These are phyloP conservation scores for Fusarium napiforme DNA, from an alignment of 2,329 filamentous ascomycete genomes.

Conservation along the genomic window DNA sequence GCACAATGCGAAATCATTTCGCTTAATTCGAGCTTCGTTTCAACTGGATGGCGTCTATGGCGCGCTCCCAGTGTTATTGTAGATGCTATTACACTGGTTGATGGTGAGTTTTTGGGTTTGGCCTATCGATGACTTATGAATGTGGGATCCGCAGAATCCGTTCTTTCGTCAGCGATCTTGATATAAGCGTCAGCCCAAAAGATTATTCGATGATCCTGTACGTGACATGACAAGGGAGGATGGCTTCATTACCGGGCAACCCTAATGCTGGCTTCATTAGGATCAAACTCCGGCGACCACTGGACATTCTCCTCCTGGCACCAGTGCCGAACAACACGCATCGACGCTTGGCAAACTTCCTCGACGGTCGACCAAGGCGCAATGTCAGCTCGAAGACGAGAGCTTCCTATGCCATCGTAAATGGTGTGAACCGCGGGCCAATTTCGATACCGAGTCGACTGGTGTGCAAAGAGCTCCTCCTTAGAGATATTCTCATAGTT, in stretches of 20 bases:
- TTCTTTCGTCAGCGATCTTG: constrained; percentile 7
- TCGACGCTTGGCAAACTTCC: constrained; percentile 53
- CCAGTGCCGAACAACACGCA: constrained; percentile 57
- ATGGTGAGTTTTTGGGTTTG: background rate
- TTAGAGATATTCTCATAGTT: constrained; percentile 38
- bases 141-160: background rate
- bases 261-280: constrained; percentile 38
- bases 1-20: background rate
- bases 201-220: background rate
- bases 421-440: constrained; percentile 49
- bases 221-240: background rate
- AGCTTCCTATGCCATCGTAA: constrained; percentile 45
- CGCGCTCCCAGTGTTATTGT: background rate
- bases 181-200: background rate
- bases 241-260: constrained; percentile 18
- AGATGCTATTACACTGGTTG: background rate
- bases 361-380: constrained; percentile 58
- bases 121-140: background rate
- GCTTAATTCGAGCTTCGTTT: background rate
- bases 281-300: constrained; percentile 56
- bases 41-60: background rate
- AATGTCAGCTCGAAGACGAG: constrained; percentile 48
- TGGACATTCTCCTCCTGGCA: constrained; percentile 57
- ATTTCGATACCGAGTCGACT: constrained; percentile 42
- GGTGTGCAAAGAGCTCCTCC: constrained; percentile 41